These are phyloP conservation scores for Apiospora aurea DNA, from an alignment of 2,329 filamentous ascomycete genomes.

Conservation along the genomic window DNA sequence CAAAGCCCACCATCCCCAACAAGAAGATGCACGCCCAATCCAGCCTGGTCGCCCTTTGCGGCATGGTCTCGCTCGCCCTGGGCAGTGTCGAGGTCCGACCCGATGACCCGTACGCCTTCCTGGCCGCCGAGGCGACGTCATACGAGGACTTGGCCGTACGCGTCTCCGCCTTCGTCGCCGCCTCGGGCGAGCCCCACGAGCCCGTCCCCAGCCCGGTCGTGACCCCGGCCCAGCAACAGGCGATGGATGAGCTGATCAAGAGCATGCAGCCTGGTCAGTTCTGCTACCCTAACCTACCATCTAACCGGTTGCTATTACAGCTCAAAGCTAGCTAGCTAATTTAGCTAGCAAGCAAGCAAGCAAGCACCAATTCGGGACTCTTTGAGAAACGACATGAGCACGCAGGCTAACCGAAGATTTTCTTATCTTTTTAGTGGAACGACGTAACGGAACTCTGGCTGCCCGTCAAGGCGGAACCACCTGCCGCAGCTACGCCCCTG, in stretches of 20 bases:
- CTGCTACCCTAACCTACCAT: neutral
- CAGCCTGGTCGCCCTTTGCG: neutral
- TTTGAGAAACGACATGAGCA: neutral
- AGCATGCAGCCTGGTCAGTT: neutral
- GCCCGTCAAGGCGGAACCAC: neutral
- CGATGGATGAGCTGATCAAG: neutral
- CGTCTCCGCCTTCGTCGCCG: neutral
- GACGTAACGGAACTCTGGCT: neutral
- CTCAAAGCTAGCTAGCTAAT: too few species aligned
- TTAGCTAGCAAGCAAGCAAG: too few species aligned
- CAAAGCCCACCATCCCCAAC: neutral
- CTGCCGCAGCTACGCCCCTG: neutral
- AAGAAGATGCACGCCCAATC: neutral
- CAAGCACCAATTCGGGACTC: neutral
- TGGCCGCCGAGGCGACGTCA: neutral
- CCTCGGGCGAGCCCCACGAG: neutral
- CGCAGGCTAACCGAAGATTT: neutral
- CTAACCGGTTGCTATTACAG: too few species aligned
- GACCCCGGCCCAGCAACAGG: neutral
- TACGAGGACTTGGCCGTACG: neutral
- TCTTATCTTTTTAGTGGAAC: neutral
- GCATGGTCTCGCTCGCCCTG: neutral
- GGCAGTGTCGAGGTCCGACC: neutral
- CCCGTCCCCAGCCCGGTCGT: neutral
- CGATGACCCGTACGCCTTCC: neutral